Evolutionary conservation across 805 yeast genomes (phyloP).

Genomic region (Metschnikowia amazonensis): DNA sequence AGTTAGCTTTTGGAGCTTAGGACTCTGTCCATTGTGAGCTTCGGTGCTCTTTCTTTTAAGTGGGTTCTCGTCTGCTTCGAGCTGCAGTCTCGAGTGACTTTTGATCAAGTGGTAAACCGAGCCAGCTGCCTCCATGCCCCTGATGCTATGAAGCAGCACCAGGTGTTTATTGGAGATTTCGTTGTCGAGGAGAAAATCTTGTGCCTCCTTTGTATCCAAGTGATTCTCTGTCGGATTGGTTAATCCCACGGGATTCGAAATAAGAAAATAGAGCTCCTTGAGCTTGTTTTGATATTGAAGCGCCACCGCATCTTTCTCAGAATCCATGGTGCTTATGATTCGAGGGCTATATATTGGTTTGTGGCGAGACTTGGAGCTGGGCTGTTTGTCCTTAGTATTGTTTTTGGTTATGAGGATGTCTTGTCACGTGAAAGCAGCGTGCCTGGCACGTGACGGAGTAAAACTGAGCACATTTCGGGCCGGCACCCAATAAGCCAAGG

Average conservation of each 20-base stretch:
- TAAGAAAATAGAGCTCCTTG: slow-evolving; percentile 17
- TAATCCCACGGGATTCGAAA: slow-evolving; percentile 16
- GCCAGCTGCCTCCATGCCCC: slow-evolving; percentile 2
- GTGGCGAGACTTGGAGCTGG: not conserved
- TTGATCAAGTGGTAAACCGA: slow-evolving; percentile 3
- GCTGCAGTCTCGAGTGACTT: not conserved
- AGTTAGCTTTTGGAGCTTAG: slow-evolving; percentile 8
- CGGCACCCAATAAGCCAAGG: too few relatives aligned
- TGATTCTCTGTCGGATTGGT: slow-evolving; percentile 4
- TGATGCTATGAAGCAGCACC: slow-evolving; percentile 8
- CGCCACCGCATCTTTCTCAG: slow-evolving; percentile 8
- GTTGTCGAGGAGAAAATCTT: slow-evolving; percentile 9
- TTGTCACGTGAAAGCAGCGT: slow-evolving; percentile 13
- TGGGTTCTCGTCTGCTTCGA: slow-evolving; percentile 2
- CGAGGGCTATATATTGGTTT: not conserved
- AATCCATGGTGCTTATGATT: slow-evolving; percentile 5
- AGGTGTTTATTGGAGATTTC: slow-evolving; percentile 8
- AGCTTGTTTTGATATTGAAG: slow-evolving; percentile 10
- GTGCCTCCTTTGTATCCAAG: slow-evolving; percentile 6
- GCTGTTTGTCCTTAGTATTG: not conserved
- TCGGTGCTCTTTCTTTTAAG: not conserved
- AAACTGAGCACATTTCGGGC: not conserved
- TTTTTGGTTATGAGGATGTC: not conserved
- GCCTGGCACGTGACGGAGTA: slow-evolving; percentile 10
- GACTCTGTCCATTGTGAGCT: not conserved